These are phyloP conservation scores for Solanum hybrid DNA, from an alignment of 305 asterid species.

Conservation along the genomic window DNA sequence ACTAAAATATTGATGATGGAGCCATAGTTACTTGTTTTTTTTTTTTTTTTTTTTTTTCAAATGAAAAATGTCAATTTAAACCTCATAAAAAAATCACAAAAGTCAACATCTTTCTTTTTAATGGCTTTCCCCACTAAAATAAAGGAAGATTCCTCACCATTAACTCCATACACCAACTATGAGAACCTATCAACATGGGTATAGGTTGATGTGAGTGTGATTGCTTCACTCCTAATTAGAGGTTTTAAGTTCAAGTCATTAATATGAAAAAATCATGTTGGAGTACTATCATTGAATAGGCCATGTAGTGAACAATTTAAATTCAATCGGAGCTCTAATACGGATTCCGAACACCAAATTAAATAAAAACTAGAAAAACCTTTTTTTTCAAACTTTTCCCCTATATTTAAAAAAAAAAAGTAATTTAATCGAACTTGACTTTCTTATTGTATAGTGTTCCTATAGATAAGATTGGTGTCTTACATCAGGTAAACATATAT, in stretches of 20 bases:
- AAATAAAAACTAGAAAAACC: not conserved
- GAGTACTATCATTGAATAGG: accelerated
- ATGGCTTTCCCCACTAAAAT: not conserved
- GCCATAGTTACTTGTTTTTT: not conserved
- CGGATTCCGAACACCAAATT: not conserved
- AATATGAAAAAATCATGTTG: not conserved
- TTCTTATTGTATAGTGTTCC: not conserved
- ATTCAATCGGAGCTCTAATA: accelerated
- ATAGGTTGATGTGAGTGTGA: accelerated
- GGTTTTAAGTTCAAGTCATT: accelerated
- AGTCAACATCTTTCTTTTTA: not conserved
- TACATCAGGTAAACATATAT: not conserved
- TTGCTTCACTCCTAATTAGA: not conserved
- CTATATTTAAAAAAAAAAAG: not conserved
- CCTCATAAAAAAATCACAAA: not conserved
- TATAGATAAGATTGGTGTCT: not conserved
- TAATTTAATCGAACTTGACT: not conserved
- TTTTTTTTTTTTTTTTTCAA: not conserved
- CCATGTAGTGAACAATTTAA: accelerated
- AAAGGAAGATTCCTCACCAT: not conserved
- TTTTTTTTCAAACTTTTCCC: not conserved
- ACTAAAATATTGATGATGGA: no score
- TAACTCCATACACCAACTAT: not conserved
- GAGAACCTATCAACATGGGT: not conserved
- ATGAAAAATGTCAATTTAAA: not conserved